Evolutionary conservation across 768 basidiomycete species (phyloP), one percentile per base, ranked within the genome.

Genomic region (Leccinum disarticulatum): DNA sequence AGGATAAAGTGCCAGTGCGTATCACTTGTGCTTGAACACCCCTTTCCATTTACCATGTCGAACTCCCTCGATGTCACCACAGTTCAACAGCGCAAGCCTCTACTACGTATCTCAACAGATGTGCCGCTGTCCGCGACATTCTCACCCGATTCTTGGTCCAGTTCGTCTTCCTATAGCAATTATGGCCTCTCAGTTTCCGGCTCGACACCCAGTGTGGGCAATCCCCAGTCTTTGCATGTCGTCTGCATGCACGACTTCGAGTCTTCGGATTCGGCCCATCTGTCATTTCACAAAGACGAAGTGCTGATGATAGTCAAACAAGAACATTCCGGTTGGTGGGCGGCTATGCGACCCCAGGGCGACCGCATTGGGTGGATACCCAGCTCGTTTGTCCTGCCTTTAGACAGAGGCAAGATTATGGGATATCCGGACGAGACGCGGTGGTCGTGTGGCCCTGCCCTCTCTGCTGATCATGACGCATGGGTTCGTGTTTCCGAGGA

Each of bases 321-420:
- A 70, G 88, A 91, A 70, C 78, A 81, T 13, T 82, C 85, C 2
- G 90, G 91, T 10, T 92, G 90, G 90, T 92, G 90, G 88, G 90
- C 87, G 19, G 91, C 90, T 19, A 81, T 88, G 74, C 78, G 83
- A 25, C 73, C 74, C 11, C 77, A 77, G 38, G 81, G 80, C 13
- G 75, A 80, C 52, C 69, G 73, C 35, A 78, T 89, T 33, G 88
- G 90, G 50, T 92, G 91, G 91, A 85, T 92, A 59, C 90, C 90
- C 10, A 81, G 83, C 62, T 83, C 86, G 2, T 92, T 83, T 70
- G 87, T 93, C 6, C 77, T 76, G 53, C 77, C 80, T 2, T 74
- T 91, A 25, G 55, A 66, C 48, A 33, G 52, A n/a, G 46, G 52
- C 47, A 54, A 52, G 52, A 54, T 77, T 19, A 76, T 75, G 60